Evolutionary conservation across 805 yeast species (phyloP).

Genomic region (Candida maesae): DNA sequence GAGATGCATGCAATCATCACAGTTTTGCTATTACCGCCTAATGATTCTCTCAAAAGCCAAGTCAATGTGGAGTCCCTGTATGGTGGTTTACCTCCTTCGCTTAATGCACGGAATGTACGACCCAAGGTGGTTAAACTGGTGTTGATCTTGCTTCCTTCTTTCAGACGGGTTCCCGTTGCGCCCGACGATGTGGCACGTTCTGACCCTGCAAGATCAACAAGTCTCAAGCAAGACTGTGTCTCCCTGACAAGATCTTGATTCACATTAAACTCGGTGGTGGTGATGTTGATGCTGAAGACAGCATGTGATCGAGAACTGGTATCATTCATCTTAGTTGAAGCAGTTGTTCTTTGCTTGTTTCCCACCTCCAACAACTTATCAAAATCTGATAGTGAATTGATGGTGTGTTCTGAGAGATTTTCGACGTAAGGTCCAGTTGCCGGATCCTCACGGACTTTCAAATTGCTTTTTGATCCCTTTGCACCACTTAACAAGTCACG

Average conservation of each 20-base stretch:
- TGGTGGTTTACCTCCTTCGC: constrained; percentile 35
- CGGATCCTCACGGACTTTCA: constrained; percentile 61
- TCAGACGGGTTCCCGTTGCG: constrained; percentile 54
- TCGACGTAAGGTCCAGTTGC: constrained; percentile 71
- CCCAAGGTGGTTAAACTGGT: constrained; percentile 77
- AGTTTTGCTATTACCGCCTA: constrained; percentile 86
- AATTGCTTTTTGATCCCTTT: constrained; percentile 3
- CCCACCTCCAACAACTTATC: constrained; percentile 46
- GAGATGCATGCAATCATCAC: constrained; percentile 85
- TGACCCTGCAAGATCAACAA: constrained; percentile 83
- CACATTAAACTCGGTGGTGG: constrained; percentile 48
- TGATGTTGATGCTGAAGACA: constrained; percentile 57
- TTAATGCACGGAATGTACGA: constrained; percentile 52
- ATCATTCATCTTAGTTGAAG: constrained; percentile 69
- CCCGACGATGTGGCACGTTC: constrained; percentile 66
- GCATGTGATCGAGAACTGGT: constrained; percentile 80
- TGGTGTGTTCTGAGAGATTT: constrained; percentile 48
- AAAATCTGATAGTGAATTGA: constrained; percentile 49
- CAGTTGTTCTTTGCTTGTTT: constrained; percentile 56
- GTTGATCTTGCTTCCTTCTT: constrained; percentile 76
- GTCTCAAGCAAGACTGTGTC: constrained; percentile 55
- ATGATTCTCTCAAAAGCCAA: constrained; percentile 67
- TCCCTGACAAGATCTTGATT: constrained; percentile 41
- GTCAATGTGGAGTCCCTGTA: constrained; percentile 68
- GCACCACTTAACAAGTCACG: constrained; percentile 47